phyloP scores from a whole-genome alignment of 768 basidiomycete species.

The Termitomyces sp. region DNA sequence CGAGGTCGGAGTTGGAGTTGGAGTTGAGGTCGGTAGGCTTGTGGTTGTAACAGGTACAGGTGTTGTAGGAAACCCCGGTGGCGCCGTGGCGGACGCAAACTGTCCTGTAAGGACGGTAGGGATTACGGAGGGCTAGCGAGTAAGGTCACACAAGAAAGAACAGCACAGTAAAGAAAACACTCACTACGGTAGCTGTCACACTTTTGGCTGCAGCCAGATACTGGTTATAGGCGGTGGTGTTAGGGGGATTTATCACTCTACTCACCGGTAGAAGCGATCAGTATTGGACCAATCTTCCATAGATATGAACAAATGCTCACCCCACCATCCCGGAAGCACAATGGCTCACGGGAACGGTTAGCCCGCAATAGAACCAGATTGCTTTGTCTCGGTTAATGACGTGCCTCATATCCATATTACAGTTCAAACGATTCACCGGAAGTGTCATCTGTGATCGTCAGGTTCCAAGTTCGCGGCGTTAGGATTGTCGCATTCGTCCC shows the following conservation, averaged over 20 bases:
- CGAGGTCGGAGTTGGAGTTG: neutral
- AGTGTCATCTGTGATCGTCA: conserved; percentile 27
- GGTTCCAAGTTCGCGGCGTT: conserved; percentile 22
- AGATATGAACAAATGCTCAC: conserved; percentile 15
- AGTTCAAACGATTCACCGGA: conserved; percentile 16
- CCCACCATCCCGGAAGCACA: conserved; percentile 36
- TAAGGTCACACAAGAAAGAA: neutral
- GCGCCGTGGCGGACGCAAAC: conserved; percentile 26
- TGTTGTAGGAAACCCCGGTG: neutral
- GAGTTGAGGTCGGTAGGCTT: conserved; percentile 3
- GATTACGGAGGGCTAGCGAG: conserved; percentile 6
- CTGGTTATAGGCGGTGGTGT: conserved; percentile 16
- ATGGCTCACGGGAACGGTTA: conserved; percentile 27
- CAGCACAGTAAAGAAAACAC: conserved; percentile 10
- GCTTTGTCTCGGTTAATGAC: conserved; percentile 9
- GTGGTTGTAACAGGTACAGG: neutral
- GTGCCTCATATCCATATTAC: neutral
- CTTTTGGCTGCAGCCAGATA: conserved; percentile 23
- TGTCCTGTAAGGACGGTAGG: conserved; percentile 22
- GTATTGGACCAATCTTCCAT: neutral
- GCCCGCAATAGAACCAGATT: conserved; percentile 34
- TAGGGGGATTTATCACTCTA: conserved; percentile 33
- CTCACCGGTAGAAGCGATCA: neutral
- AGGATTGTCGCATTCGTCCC: conserved; percentile 14
- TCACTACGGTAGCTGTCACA: conserved; percentile 19